Evolutionary conservation across 495 filamentous ascomycete species (phyloP).

Genomic region (Hyaloscypha bicolor): DNA sequence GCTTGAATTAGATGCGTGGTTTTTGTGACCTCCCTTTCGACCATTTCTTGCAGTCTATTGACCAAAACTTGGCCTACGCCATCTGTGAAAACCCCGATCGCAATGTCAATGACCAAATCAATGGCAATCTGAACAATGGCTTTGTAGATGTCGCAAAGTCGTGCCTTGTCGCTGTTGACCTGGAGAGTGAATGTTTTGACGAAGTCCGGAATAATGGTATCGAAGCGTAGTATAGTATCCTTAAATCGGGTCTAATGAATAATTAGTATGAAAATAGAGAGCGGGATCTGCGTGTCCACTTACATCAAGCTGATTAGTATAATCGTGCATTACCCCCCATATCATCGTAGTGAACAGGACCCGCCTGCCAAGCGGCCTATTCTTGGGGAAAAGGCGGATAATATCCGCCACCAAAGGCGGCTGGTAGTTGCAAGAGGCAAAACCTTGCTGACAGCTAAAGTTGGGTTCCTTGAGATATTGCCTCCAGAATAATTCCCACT

Average conservation of each 20-base stretch:
- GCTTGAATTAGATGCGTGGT: too few species aligned
- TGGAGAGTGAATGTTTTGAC: not conserved
- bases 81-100: not conserved
- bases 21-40: not conserved
- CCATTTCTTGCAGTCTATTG: not conserved
- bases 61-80: not conserved
- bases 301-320: not conserved
- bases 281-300: not conserved
- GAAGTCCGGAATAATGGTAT: not conserved
- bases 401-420: not conserved
- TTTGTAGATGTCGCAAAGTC: not conserved
- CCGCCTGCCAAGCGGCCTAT: not conserved
- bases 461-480: not conserved
- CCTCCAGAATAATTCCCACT: not conserved
- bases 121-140: not conserved
- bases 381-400: not conserved
- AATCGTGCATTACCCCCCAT: not conserved
- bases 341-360: not conserved
- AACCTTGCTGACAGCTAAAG: not conserved
- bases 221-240: not conserved
- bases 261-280: not conserved
- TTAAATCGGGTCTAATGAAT: not conserved
- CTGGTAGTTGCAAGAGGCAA: not conserved
- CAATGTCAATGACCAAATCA: not conserved
- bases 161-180: not conserved